phyloP scores from a whole-genome alignment of 768 basidiomycete genomes.

The Lyophyllum semitale region DNA sequence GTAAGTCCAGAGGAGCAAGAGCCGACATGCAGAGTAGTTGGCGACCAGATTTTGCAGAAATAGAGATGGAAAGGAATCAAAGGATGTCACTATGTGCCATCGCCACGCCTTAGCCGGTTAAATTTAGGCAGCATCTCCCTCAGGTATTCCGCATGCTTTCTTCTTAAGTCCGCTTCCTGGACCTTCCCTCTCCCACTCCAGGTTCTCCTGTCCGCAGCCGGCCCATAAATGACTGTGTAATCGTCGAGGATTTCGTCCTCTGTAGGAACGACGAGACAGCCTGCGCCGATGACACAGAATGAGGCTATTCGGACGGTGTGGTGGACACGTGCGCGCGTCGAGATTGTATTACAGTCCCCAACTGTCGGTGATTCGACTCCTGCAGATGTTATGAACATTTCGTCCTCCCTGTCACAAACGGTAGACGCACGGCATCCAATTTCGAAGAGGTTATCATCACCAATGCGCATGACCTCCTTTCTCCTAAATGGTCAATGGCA shows the following conservation, averaged over 20 bases:
- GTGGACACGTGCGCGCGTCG: conserved; percentile 80
- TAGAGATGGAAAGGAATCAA: no score
- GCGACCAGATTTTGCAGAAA: background rate
- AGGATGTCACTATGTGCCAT: conserved; percentile 43
- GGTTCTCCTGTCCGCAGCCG: conserved; percentile 65
- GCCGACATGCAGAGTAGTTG: background rate
- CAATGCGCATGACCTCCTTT: conserved; percentile 90
- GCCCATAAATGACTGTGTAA: conserved; percentile 84
- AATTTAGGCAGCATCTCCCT: conserved; percentile 91
- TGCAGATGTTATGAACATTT: conserved; percentile 28
- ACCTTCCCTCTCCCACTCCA: conserved; percentile 88
- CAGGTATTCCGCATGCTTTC: conserved; percentile 91
- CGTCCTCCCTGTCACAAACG: background rate
- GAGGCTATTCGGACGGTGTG: conserved; percentile 79
- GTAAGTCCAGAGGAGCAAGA: background rate
- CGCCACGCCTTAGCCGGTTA: conserved; percentile 68
- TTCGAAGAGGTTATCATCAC: conserved; percentile 92
- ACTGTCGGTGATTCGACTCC: conserved; percentile 86
- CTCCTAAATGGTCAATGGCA: conserved; percentile 34
- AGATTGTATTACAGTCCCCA: conserved; percentile 85
- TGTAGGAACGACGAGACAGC: conserved; percentile 75
- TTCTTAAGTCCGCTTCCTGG: conserved; percentile 80
- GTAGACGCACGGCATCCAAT: conserved; percentile 81
- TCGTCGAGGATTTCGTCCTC: conserved; percentile 80
- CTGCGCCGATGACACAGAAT: conserved; percentile 82